phyloP scores from a whole-genome alignment of 805 yeast genomes.

The Torulaspora indica region DNA sequence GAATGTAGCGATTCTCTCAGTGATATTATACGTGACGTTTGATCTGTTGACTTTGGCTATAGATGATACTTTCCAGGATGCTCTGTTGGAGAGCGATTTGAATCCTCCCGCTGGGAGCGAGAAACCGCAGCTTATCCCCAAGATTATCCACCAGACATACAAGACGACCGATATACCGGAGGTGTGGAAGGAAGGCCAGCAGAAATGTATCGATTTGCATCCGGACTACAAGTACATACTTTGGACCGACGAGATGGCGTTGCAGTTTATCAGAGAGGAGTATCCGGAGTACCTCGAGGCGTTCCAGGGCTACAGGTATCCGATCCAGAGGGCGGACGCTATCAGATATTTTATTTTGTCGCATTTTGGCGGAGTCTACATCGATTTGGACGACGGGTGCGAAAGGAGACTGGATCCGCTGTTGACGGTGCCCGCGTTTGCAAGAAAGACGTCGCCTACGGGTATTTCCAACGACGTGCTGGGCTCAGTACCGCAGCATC shows the following conservation, averaged over 20 bases:
- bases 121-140: slow-evolving; percentile 65
- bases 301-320: slow-evolving; percentile 71
- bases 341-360: slow-evolving; percentile 78
- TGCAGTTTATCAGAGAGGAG: slow-evolving; percentile 69
- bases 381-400: slow-evolving; percentile 89
- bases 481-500: slow-evolving; percentile 85
- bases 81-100: slow-evolving; percentile 56
- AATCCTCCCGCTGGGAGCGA: slow-evolving; percentile 46
- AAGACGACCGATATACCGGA: slow-evolving; percentile 75
- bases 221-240: slow-evolving; percentile 83
- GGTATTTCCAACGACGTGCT: slow-evolving; percentile 91
- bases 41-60: slow-evolving; percentile 71
- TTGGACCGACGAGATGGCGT: slow-evolving; percentile 86
- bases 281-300: slow-evolving; percentile 84
- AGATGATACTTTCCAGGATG: slow-evolving; percentile 65
- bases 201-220: slow-evolving; percentile 69
- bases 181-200: slow-evolving; percentile 73
- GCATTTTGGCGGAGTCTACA: slow-evolving; percentile 85
- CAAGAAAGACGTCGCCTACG: slow-evolving; percentile 80
- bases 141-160: slow-evolving; percentile 90
- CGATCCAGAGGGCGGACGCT: slow-evolving; percentile 87
- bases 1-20: slow-evolving; percentile 51
- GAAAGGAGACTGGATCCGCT: slow-evolving; percentile 73
- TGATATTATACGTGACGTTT: slow-evolving; percentile 56
- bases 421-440: slow-evolving; percentile 77